These are phyloP conservation scores for Sugiyamaella xylanicola DNA, from an alignment of 1,139 yeast species.

Conservation along the genomic window DNA sequence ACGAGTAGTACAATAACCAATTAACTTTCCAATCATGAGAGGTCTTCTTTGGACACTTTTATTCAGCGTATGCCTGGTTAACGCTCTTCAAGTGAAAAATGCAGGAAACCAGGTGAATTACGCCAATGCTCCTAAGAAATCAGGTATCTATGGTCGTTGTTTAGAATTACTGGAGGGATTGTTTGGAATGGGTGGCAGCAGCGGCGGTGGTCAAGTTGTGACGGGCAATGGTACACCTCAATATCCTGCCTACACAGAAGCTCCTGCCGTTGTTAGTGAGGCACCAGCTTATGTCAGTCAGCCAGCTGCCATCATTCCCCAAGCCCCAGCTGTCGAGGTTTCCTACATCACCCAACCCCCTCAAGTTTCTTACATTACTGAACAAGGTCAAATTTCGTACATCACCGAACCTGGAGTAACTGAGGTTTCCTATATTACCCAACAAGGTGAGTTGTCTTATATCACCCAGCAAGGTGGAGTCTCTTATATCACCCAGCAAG, in stretches of 20 bases:
- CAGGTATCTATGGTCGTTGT: neutral
- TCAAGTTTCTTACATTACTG: neutral
- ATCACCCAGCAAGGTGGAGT: neutral
- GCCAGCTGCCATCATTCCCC: neutral
- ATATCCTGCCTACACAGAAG: neutral
- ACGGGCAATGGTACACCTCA: neutral
- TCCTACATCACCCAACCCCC: neutral
- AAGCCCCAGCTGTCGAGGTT: neutral
- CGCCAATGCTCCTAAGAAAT: neutral
- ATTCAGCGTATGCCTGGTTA: slow-evolving; percentile 1
- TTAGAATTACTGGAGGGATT: neutral
- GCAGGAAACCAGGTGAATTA: neutral
- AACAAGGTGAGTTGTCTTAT: slow-evolving; percentile 1
- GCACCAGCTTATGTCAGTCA: neutral
- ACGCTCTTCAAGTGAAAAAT: neutral
- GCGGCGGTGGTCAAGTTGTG: neutral
- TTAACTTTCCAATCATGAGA: neutral
- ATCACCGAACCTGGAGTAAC: neutral
- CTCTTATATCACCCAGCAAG: slow-evolving; percentile 1
- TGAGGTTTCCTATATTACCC: neutral
- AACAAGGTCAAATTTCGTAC: neutral
- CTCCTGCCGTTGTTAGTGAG: neutral
- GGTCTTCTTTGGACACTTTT: slow-evolving; percentile 6
- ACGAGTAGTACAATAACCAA: neutral
- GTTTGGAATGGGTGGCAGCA: neutral